Evolutionary conservation across 2,329 filamentous ascomycete species (phyloP).

Genomic region (Claviceps sp.): DNA sequence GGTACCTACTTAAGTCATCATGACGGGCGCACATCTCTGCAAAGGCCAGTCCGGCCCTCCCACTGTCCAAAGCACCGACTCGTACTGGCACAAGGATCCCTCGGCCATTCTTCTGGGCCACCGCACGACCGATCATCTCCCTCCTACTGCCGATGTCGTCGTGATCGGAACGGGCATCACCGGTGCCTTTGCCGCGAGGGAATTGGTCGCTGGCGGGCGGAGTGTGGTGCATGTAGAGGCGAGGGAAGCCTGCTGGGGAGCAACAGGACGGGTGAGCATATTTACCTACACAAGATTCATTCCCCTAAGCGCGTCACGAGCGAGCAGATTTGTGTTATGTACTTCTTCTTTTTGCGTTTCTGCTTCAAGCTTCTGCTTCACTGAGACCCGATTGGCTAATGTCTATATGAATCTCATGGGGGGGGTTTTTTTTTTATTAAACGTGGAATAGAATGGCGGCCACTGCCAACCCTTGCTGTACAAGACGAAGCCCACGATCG

Average conservation of each 20-base stretch:
- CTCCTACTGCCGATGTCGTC: slow-evolving; percentile 50
- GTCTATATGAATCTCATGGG: not conserved
- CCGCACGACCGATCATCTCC: slow-evolving; percentile 50
- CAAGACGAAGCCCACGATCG: slow-evolving; percentile 43
- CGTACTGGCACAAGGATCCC: slow-evolving; percentile 63
- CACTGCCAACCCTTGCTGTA: slow-evolving; percentile 67
- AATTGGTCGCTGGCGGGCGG: slow-evolving; percentile 37
- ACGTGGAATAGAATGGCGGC: slow-evolving; percentile 42
- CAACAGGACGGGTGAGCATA: slow-evolving; percentile 60
- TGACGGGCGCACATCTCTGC: slow-evolving; percentile 18
- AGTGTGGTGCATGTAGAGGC: slow-evolving; percentile 64
- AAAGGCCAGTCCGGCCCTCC: slow-evolving; percentile 42
- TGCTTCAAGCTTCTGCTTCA: no score
- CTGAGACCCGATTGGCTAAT: no score
- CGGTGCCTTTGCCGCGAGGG: slow-evolving; percentile 56
- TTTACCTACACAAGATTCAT: not conserved
- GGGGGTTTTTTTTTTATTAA: not conserved
- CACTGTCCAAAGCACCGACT: slow-evolving; percentile 43
- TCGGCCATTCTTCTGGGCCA: slow-evolving; percentile 53
- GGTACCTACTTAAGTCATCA: slow-evolving; percentile 5
- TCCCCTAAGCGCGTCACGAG: no score
- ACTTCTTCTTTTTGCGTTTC: no score
- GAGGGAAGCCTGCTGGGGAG: slow-evolving; percentile 67
- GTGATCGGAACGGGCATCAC: slow-evolving; percentile 67
- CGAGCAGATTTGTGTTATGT: no score